Conservation (phyloP, 2,329 filamentous ascomycete genomes). For the Cyclaneusma minus region DNA sequence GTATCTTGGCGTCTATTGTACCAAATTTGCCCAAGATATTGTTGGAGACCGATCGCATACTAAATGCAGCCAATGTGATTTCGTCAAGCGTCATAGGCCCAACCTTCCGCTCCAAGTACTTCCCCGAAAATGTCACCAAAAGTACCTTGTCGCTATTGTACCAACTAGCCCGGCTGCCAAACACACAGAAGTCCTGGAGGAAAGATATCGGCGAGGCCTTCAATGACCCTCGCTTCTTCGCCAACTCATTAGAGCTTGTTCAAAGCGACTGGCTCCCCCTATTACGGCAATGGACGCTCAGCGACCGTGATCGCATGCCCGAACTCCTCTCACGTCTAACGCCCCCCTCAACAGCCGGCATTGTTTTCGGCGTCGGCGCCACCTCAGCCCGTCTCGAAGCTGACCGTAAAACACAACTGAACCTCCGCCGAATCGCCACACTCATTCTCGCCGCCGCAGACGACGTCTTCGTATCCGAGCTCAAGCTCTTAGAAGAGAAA, state of each 20-base stretch:
- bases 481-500: slow-evolving; percentile 63
- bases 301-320: slow-evolving; percentile 75
- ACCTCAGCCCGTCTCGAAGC: slow-evolving; percentile 88
- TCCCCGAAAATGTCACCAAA: slow-evolving; percentile 69
- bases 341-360: slow-evolving; percentile 79
- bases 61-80: slow-evolving; percentile 63
- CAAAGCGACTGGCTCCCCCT: slow-evolving; percentile 67
- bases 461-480: slow-evolving; percentile 67
- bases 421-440: slow-evolving; percentile 66
- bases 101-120: slow-evolving; percentile 66
- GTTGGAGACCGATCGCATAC: slow-evolving; percentile 71
- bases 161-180: slow-evolving; percentile 61
- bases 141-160: slow-evolving; percentile 59
- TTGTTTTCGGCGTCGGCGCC: slow-evolving; percentile 96
- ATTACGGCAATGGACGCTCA: slow-evolving; percentile 67
- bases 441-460: slow-evolving; percentile 61
- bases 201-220: slow-evolving; percentile 87
- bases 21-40: slow-evolving; percentile 71
- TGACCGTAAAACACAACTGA: slow-evolving; percentile 82
- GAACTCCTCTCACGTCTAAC: slow-evolving; percentile 69
- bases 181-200: slow-evolving; percentile 79
- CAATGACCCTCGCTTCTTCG: slow-evolving; percentile 77
- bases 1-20: slow-evolving; percentile 64
- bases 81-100: slow-evolving; percentile 73
- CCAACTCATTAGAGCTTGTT: slow-evolving; percentile 48